These are phyloP conservation scores for Cavenderia fasciculata DNA, from an alignment of 78 protist genomes.

Conservation along the genomic window DNA sequence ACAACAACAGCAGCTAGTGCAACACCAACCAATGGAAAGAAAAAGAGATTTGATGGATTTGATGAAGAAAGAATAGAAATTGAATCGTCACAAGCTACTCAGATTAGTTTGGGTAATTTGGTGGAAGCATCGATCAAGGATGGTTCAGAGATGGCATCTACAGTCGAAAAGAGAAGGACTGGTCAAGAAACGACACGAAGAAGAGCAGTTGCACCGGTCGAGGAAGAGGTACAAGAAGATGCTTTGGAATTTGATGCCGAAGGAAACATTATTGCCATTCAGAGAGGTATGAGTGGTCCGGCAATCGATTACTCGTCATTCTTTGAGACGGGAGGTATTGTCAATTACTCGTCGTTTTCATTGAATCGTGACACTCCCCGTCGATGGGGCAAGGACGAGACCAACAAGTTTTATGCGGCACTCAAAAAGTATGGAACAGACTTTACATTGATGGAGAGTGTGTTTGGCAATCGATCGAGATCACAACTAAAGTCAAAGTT, in stretches of 20 bases:
- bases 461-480: slow-evolving; percentile 17
- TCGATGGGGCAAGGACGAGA: slow-evolving; percentile 37
- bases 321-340: too few relatives aligned
- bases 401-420: slow-evolving; percentile 2
- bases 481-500: slow-evolving; percentile 27
- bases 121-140: background rate
- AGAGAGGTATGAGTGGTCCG: too few relatives aligned
- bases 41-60: background rate
- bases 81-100: background rate
- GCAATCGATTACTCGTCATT: too few relatives aligned
- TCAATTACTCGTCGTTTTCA: too few relatives aligned
- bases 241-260: slow-evolving; percentile 9
- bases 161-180: background rate
- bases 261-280: too few relatives aligned
- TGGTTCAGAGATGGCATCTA: slow-evolving; percentile 13
- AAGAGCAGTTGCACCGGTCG: background rate
- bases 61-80: background rate
- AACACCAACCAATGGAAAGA: background rate
- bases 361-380: background rate
- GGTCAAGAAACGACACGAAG: too few relatives aligned
- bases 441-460: slow-evolving; percentile 25
- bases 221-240: background rate
- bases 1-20: background rate
- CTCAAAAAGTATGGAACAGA: slow-evolving; percentile 55
- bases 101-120: background rate